A percentile compares a stretch with the other conserved stretches of the same genome.
phyloP scores from a whole-genome alignment of 1,139 yeast genomes.

The Magnusiomyces tetraspermus region DNA sequence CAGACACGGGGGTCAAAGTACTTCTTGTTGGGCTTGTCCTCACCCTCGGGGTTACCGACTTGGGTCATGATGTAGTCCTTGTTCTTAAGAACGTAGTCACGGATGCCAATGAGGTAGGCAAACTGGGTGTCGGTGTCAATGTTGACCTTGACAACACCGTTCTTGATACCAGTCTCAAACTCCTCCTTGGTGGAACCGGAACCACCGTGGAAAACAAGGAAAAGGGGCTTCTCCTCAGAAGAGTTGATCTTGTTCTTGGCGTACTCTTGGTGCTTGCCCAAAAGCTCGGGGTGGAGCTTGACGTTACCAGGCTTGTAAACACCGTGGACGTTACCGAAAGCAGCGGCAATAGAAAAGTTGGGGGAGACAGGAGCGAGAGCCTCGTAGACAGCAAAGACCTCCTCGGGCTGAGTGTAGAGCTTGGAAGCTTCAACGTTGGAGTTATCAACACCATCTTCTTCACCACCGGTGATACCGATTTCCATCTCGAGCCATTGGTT shows the following conservation, averaged over 20 bases:
- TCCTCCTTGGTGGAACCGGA: slow-evolving; percentile 93
- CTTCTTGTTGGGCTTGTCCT: slow-evolving; percentile 93
- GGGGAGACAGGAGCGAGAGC: slow-evolving; percentile 89
- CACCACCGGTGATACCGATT: slow-evolving; percentile 99
- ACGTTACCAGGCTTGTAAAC: slow-evolving; percentile 99
- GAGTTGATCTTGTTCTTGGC: slow-evolving; percentile 52
- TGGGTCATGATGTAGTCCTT: slow-evolving; percentile 82
- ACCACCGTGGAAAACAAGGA: slow-evolving; percentile 99
- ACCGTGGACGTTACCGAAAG: slow-evolving; percentile 99
- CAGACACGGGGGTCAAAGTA: slow-evolving; percentile 99
- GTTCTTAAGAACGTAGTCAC: slow-evolving; percentile 92
- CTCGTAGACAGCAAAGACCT: slow-evolving; percentile 83
- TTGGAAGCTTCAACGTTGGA: slow-evolving; percentile 80
- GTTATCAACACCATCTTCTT: slow-evolving; percentile 99
- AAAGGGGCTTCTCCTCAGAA: slow-evolving; percentile 62
- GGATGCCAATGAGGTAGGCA: slow-evolving; percentile 93
- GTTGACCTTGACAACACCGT: slow-evolving; percentile 98
- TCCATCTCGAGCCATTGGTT: slow-evolving; percentile 99
- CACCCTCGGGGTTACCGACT: slow-evolving; percentile 99
- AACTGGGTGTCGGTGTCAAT: slow-evolving; percentile 98
- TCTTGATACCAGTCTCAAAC: slow-evolving; percentile 79
- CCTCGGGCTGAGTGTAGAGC: slow-evolving; percentile 92
- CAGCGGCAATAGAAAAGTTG: slow-evolving; percentile 98
- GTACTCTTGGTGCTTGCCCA: slow-evolving; percentile 92
- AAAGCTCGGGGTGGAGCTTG: slow-evolving; percentile 81